Conservation (phyloP, 1,284 basidiomycete genomes). For the Pseudozyma pruni region DNA sequence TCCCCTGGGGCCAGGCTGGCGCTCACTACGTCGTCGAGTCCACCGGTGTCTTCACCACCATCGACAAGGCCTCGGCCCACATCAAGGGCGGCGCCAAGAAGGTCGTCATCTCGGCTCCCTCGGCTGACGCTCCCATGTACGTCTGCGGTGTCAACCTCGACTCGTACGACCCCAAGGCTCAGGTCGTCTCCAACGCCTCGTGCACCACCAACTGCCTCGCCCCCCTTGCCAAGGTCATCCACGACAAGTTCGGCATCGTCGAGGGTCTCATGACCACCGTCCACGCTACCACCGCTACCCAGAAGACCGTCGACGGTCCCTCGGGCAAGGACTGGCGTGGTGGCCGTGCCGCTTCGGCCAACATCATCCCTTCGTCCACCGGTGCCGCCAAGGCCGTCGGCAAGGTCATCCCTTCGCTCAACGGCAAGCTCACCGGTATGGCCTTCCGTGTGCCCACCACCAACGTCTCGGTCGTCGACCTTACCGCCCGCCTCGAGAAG, state of each 20-base stretch:
- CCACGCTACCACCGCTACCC: conserved; percentile 85
- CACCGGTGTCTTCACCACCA: conserved; percentile 99
- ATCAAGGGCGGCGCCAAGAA: conserved; percentile 99
- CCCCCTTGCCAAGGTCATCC: conserved; percentile 95
- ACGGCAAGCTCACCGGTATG: conserved; percentile 95
- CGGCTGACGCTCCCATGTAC: conserved; percentile 95
- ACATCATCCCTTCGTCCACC: conserved; percentile 99
- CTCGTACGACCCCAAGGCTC: conserved; percentile 87
- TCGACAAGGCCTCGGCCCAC: conserved; percentile 85
- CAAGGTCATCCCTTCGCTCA: conserved; percentile 96
- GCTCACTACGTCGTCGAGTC: conserved; percentile 97
- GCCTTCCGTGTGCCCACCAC: conserved; percentile 97
- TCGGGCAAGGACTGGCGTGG: conserved; percentile 76
- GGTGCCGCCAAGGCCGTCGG: conserved; percentile 98
- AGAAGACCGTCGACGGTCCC: conserved; percentile 95
- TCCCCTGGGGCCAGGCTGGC: conserved; percentile 83
- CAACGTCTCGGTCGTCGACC: conserved; percentile 98
- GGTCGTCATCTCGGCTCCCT: conserved; percentile 99
- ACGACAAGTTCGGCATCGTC: conserved; percentile 77
- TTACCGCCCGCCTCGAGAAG: conserved; percentile 93
- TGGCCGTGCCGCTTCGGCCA: conserved; percentile 94
- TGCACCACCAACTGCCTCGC: conserved; percentile 98
- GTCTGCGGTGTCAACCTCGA: conserved; percentile 92
- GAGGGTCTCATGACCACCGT: conserved; percentile 94
- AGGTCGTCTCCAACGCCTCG: conserved; percentile 95